phyloP scores from a whole-genome alignment of 352 stramenopile species.

The Phytophthora litchii region DNA sequence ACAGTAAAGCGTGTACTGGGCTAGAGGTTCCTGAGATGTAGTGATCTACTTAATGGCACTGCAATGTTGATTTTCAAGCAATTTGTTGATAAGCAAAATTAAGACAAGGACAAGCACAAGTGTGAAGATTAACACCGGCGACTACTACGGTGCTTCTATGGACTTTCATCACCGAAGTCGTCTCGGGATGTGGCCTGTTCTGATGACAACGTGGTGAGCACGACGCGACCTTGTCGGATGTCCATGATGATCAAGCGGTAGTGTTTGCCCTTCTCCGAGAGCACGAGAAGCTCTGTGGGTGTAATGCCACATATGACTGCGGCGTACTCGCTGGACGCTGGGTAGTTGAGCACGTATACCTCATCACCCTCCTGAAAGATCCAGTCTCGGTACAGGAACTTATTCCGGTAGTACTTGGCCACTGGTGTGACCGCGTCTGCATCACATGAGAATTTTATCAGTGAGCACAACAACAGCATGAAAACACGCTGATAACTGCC shows the following conservation, averaged over 20 bases:
- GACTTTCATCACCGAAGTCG: conserved; percentile 51
- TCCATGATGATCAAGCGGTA: conserved; percentile 77
- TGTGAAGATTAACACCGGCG: conserved; percentile 18
- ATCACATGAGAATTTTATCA: conserved; percentile 24
- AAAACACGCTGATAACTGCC: conserved; percentile 9
- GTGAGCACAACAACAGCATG: conserved; percentile 12
- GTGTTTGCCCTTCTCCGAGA: conserved; percentile 85
- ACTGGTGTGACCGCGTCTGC: conserved; percentile 49
- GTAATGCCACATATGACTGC: conserved; percentile 76
- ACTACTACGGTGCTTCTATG: conserved; percentile 39
- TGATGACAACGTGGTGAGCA: conserved; percentile 58
- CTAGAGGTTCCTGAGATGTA: conserved; percentile 1
- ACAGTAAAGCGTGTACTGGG: conserved; percentile 10
- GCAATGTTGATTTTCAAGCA: conserved; percentile 36
- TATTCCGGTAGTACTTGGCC: conserved; percentile 74
- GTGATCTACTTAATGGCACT: conserved; percentile 21
- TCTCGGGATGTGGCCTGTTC: conserved; percentile 55
- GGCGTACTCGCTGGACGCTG: conserved; percentile 59
- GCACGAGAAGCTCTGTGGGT: conserved; percentile 73
- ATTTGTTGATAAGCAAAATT: conserved; percentile 43
- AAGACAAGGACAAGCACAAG: conserved; percentile 37
- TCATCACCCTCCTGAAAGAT: conserved; percentile 85
- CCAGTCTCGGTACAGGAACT: conserved; percentile 76
- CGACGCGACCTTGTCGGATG: conserved; percentile 65
- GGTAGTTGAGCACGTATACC: conserved; percentile 72